Evolutionary conservation across 805 yeast genomes (phyloP).

Genomic region (Candida railenensis): DNA sequence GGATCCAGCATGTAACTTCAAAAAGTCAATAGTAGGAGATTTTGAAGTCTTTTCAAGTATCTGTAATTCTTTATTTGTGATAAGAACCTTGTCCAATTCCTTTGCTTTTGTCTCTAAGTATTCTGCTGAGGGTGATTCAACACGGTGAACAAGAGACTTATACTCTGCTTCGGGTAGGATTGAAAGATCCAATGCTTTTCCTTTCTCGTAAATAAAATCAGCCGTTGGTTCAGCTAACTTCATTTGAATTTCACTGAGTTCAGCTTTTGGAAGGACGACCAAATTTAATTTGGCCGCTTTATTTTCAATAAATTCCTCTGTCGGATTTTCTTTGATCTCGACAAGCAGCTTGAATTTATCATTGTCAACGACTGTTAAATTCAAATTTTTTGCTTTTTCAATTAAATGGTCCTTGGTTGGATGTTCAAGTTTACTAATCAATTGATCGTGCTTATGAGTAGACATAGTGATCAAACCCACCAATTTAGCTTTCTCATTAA

Average conservation of each 20-base stretch:
- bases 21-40: slow-evolving; percentile 25
- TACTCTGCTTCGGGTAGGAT: slow-evolving; percentile 11
- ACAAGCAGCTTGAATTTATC: slow-evolving; percentile 12
- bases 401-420: slow-evolving; percentile 23
- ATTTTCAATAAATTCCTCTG: slow-evolving; percentile 20
- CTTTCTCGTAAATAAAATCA: slow-evolving; percentile 15
- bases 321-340: slow-evolving; percentile 5
- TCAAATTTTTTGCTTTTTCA: slow-evolving; percentile 19
- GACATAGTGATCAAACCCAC: slow-evolving; percentile 5
- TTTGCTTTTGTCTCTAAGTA: slow-evolving; percentile 11
- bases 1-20: slow-evolving; percentile 29
- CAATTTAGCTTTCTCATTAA: slow-evolving; percentile 7
- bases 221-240: slow-evolving; percentile 16
- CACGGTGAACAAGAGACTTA: slow-evolving; percentile 3
- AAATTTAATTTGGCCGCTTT: slow-evolving; percentile 20
- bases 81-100: slow-evolving; percentile 17
- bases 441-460: slow-evolving; percentile 9
- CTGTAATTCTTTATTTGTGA: slow-evolving; percentile 10
- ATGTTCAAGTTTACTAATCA: slow-evolving; percentile 9
- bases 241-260: neutral
- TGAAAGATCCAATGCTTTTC: slow-evolving; percentile 12
- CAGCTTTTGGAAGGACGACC: slow-evolving; percentile 4
- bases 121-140: neutral
- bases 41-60: slow-evolving; percentile 14
- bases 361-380: slow-evolving; percentile 11